A percentile compares a stretch with the other conserved stretches of the same genome.
Evolutionary conservation across 257 asterid species (phyloP).

Genomic region (Solanum arcanum): DNA sequence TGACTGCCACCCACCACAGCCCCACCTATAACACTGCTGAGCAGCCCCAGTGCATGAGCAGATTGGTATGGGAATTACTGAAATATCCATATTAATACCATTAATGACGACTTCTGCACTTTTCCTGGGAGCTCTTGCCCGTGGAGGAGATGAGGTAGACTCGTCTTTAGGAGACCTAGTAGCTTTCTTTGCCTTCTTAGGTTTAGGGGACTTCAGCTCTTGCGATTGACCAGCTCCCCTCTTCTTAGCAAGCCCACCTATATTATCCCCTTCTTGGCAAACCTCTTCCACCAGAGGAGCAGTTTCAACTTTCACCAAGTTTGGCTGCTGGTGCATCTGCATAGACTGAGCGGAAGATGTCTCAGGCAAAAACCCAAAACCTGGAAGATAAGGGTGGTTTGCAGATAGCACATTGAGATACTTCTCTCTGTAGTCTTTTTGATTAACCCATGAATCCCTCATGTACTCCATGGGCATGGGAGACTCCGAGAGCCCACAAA

Average conservation of each 20-base stretch:
- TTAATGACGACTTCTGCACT: conserved; percentile 62
- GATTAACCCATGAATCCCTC: conserved; percentile 39
- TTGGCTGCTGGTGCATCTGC: conserved; percentile 32
- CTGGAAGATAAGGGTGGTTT: conserved; percentile 27
- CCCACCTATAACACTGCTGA: conserved; percentile 90
- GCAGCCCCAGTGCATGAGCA: conserved; percentile 84
- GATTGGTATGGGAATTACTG: conserved; percentile 60
- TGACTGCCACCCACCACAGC: conserved; percentile 95
- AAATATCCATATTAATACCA: conserved; percentile 63
- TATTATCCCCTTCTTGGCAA: conserved; percentile 37
- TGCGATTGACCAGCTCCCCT: conserved; percentile 32
- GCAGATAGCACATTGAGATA: conserved; percentile 25
- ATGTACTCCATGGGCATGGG: conserved; percentile 26
- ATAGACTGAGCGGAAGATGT: conserved; percentile 41
- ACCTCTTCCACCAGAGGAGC: conserved; percentile 23
- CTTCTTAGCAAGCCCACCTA: conserved; percentile 31
- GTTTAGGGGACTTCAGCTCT: conserved; percentile 27
- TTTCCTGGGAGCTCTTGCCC: conserved; percentile 66
- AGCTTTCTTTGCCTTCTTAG: conserved; percentile 54
- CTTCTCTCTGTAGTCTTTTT: conserved; percentile 27
- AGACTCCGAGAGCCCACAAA: conserved; percentile 43
- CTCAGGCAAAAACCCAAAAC: conserved; percentile 45
- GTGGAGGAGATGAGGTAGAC: conserved; percentile 21
- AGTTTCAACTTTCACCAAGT: conserved; percentile 22
- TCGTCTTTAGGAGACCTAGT: conserved; percentile 33